Conservation (phyloP, 805 yeast genomes). For the Candida insectalens region DNA sequence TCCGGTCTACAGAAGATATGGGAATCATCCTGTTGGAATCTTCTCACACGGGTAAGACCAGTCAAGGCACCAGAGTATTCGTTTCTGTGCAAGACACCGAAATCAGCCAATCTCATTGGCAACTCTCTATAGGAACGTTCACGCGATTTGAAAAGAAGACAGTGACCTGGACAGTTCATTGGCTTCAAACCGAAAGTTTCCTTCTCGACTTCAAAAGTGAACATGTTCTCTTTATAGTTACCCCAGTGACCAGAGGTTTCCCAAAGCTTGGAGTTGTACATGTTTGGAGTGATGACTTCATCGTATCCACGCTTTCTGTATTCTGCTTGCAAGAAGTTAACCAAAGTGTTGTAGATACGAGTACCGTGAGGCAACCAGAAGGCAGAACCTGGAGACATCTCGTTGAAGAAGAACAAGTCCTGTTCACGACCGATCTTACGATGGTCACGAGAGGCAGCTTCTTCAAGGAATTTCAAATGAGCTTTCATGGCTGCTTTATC, state of each 20-base stretch:
- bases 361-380: slow-evolving; percentile 99
- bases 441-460: slow-evolving; percentile 94
- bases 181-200: slow-evolving; percentile 93
- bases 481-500: slow-evolving; percentile 94
- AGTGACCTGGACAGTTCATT: slow-evolving; percentile 65
- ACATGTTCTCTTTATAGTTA: slow-evolving; percentile 96
- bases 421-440: slow-evolving; percentile 95
- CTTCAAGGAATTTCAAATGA: slow-evolving; percentile 87
- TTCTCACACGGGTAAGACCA: slow-evolving; percentile 92
- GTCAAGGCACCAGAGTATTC: slow-evolving; percentile 94
- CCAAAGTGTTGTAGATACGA: slow-evolving; percentile 85
- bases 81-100: slow-evolving; percentile 94
- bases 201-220: slow-evolving; percentile 92
- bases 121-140: slow-evolving; percentile 94
- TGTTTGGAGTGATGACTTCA: slow-evolving; percentile 98
- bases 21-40: slow-evolving; percentile 99
- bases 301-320: slow-evolving; percentile 92
- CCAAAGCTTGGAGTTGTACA: slow-evolving; percentile 97
- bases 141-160: slow-evolving; percentile 82
- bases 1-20: slow-evolving; percentile 93
- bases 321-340: slow-evolving; percentile 70
- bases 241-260: slow-evolving; percentile 99
- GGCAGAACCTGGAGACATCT: slow-evolving; percentile 95
- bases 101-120: slow-evolving; percentile 98
- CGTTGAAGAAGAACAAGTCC: slow-evolving; percentile 91